These are phyloP conservation scores for Zoysia matrella DNA, from an alignment of 202 grass and related monocot species.

Conservation along the genomic window DNA sequence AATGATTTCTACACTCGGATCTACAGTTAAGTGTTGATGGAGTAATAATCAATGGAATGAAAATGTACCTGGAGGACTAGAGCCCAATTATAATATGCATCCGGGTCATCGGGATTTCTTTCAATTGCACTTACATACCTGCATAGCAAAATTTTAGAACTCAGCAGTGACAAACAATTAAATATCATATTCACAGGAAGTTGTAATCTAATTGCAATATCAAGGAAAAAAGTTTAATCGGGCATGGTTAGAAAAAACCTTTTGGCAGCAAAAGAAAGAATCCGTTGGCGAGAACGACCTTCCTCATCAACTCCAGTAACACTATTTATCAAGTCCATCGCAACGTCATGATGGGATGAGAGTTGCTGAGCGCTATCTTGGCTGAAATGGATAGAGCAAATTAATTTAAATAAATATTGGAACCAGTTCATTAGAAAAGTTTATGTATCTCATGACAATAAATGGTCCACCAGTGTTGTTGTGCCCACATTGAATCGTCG, in stretches of 20 bases:
- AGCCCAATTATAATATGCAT: conserved; percentile 99
- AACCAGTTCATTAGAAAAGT: conserved; percentile 14
- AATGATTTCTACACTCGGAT: not conserved
- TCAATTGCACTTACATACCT: conserved; percentile 97
- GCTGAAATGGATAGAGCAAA: conserved; percentile 62
- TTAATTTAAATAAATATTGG: conserved; percentile 5
- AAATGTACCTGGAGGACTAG: conserved; percentile 90
- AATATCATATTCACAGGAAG: not conserved
- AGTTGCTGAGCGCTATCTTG: conserved; percentile 60
- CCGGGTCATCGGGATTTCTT: conserved; percentile 93
- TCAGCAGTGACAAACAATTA: conserved; percentile 18
- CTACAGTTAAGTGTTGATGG: not conserved
- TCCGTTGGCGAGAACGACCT: conserved; percentile 91
- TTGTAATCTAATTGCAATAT: conserved; percentile 21
- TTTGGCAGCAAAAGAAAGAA: conserved; percentile 99
- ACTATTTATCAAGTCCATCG: conserved; percentile 94
- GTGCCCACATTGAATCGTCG: not conserved
- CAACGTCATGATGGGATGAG: conserved; percentile 78
- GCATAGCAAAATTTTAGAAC: conserved; percentile 42
- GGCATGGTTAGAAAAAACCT: conserved; percentile 56
- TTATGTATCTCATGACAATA: not conserved
- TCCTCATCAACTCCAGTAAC: conserved; percentile 96
- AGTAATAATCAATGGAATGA: conserved; percentile 19
- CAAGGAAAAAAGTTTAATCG: conserved; percentile 10
- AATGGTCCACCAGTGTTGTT: conserved; percentile 16